Base-by-base conservation (phyloP, 768 basidiomycete genomes). In the Postia placenta region DNA sequence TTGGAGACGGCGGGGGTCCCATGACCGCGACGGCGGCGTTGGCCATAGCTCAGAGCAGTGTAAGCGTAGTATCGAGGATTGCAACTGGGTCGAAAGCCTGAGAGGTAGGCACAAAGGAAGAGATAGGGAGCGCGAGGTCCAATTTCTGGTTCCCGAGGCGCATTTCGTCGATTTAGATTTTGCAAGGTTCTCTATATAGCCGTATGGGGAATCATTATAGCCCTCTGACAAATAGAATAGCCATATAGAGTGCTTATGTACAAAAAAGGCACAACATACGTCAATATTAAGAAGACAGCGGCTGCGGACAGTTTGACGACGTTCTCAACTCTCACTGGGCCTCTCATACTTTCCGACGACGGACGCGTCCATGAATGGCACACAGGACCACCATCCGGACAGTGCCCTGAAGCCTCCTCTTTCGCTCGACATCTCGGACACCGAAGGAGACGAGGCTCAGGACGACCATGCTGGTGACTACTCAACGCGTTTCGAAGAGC, bases 1-100 rank as follows among this genome's bases (percentile, higher is more conserved):
- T 74, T 36, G 84, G 86, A 50, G 85, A 86, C 42, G 83, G 75
- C 5, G 86, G 85, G 12, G 86, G 86, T 40, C 85, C 86, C 86
- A 88, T 88, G 44, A 76, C 66, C 42, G 77, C 76, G 41, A 78
- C 70, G 62, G 81, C 81, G 44, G 83, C 77, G 63, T 83, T 82
- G 45, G 83, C 77, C 85, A 86, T 63, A 49, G 58, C 46, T 45
- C 49, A 42, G 51, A 42, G 24, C 12, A 22, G 22, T 33, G 41
- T 23, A 17, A 19, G 48, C 14, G 12, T 17, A 33, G 30, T n/a
- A n/a, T n/a, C n/a, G n/a, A n/a, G n/a, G n/a, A n/a, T n/a, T n/a
- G n/a, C n/a, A n/a, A n/a, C n/a, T n/a, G n/a, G n/a, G n/a, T n/a
- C n/a, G n/a, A n/a, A n/a, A n/a, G n/a, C n/a, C n/a, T n/a, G n/a